Conservation (phyloP, 163 green algal genomes). For the Prototheca stagnorum region DNA sequence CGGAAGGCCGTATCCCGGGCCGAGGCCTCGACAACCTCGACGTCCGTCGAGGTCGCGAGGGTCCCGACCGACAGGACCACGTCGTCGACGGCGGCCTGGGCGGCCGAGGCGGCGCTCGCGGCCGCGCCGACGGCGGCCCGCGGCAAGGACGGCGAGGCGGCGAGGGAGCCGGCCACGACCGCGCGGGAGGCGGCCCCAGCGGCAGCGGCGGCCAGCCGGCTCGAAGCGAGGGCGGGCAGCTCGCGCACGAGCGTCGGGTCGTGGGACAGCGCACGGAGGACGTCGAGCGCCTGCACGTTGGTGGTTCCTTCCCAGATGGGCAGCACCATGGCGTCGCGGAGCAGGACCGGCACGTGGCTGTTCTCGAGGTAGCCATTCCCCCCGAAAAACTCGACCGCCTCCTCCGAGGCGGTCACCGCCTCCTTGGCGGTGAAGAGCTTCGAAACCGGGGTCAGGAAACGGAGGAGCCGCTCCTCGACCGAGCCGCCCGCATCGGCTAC, state of each 20-base stretch:
- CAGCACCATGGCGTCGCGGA: slow-evolving; percentile 14
- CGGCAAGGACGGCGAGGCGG: background rate
- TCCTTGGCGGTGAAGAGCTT: slow-evolving; percentile 16
- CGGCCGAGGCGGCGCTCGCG: too few species aligned
- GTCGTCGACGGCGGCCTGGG: too few species aligned
- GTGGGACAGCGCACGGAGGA: slow-evolving; percentile 10
- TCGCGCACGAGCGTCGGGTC: too few species aligned
- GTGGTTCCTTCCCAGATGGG: slow-evolving; percentile 18
- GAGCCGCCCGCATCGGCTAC: background rate
- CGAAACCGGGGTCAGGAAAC: slow-evolving; percentile 13
- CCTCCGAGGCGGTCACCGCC: slow-evolving; percentile 6
- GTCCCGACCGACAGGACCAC: too few species aligned
- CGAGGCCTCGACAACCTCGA: too few species aligned
- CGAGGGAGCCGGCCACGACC: background rate
- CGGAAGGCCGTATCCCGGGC: too few species aligned
- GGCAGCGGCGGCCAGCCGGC: too few species aligned
- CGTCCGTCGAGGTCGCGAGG: too few species aligned
- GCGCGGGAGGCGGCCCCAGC: background rate
- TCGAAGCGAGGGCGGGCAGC: too few species aligned
- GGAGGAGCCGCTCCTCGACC: slow-evolving; percentile 4
- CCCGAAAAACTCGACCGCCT: slow-evolving; percentile 14
- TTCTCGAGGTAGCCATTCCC: slow-evolving; percentile 11
- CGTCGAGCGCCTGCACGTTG: slow-evolving; percentile 8
- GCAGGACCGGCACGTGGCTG: slow-evolving; percentile 7
- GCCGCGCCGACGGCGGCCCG: background rate